Percentiles rank a stretch among this genome's conserved stretches.
Evolutionary conservation across 306 rosid genomes (phyloP).

Genomic region (Leucaena leucocephala): DNA sequence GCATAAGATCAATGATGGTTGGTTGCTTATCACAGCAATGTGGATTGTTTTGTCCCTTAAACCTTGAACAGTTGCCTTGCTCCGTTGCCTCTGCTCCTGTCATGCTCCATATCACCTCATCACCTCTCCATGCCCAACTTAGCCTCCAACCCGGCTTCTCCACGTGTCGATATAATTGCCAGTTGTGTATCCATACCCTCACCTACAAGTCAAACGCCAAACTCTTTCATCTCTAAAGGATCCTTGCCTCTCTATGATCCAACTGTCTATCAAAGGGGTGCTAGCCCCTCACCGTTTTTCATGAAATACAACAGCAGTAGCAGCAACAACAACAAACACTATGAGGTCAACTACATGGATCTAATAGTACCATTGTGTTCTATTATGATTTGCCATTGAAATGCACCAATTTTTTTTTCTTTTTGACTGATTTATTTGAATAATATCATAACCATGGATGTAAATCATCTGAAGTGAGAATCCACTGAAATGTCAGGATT

Average conservation of each 20-base stretch:
- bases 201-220: conserved; percentile 42
- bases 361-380: too few relatives aligned
- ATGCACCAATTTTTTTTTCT: neutral
- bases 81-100: conserved; percentile 75
- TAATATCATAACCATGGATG: neutral
- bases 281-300: too few relatives aligned
- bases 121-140: conserved; percentile 66
- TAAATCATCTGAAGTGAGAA: neutral
- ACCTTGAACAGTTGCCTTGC: conserved; percentile 72
- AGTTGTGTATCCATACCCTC: conserved; percentile 58
- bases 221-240: neutral
- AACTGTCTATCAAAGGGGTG: too few relatives aligned
- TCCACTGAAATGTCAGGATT: neutral
- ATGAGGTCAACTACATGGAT: too few relatives aligned
- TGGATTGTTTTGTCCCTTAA: conserved; percentile 52
- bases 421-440: too few relatives aligned
- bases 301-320: too few relatives aligned
- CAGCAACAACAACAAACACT: too few relatives aligned
- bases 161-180: conserved; percentile 67
- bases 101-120: conserved; percentile 78
- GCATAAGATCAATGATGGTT: conserved; percentile 60
- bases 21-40: conserved; percentile 72
- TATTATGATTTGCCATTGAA: too few relatives aligned
- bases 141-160: conserved; percentile 79
- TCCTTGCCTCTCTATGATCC: neutral